Base-by-base conservation (phyloP, 2,329 filamentous ascomycete genomes). In the Clonostachys chloroleuca region DNA sequence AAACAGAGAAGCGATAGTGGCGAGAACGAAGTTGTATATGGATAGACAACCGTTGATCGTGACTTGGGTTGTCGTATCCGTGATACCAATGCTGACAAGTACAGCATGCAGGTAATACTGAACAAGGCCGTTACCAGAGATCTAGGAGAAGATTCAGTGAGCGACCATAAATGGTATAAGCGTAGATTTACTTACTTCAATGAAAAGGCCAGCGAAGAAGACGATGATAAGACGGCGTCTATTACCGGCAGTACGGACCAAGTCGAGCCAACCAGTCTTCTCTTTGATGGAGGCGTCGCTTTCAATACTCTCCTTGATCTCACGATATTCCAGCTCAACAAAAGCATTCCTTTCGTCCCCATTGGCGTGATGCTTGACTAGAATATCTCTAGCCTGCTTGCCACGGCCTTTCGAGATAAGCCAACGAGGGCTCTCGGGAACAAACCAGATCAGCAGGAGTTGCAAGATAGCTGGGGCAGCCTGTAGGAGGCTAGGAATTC, bases 121-220 rank as follows among this genome's bases (percentile, higher is more conserved):
- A 48, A 76, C 67, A 12, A 76, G 24, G 9, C 24, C 24, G 9
- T 30, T 30, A 10, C 24, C 24, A 30, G 24, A 30, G 9, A 30
- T 30, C 24, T 30, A 9, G 24, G 10, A 30, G 9, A 30, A 30
- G 8, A 30, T 3, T 30, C 24, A 30, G 24, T 30, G 10, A 30
- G 24, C 24, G 24, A 30, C 9, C 8, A 10, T 2, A 10, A 10
- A 30, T 30, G 8, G 24, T 10, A 30, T 30, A 8, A 4, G 9
- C 5, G 4, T 30, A 30, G 9, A 30, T 10, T 10, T 59, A 40
- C 65, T 70, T 55, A 75, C 76, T 10, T 74, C 73, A 37, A 65
- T 69, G 60, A 72, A 77, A 53, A 76, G 70, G 0, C 70, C 72
- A 54, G 76, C 73, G 17, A 77, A 56, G 45, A 72, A 73, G n/a